These are phyloP conservation scores for Glutinoglossum americanum DNA, from an alignment of 495 filamentous ascomycete species.

Conservation along the genomic window DNA sequence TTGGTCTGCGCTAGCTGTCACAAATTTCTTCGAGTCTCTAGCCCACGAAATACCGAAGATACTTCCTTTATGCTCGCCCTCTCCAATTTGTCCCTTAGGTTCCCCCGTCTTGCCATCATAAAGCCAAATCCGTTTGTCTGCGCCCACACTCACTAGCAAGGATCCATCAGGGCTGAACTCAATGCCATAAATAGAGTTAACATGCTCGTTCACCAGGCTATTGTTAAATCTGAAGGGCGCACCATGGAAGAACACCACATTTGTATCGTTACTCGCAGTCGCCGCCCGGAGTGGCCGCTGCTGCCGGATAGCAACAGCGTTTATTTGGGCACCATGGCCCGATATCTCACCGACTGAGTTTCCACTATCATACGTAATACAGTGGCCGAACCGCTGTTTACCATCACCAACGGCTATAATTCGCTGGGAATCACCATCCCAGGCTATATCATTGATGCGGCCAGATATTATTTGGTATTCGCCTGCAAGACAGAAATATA, in stretches of 20 bases:
- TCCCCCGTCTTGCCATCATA: conserved; percentile 94
- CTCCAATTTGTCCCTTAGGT: conserved; percentile 49
- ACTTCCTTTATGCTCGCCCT: conserved; percentile 72
- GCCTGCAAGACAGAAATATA: conserved; percentile 19
- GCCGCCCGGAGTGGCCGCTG: conserved; percentile 76
- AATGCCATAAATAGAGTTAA: conserved; percentile 69
- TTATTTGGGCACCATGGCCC: conserved; percentile 78
- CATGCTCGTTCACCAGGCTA: conserved; percentile 54
- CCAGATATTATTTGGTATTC: conserved; percentile 92
- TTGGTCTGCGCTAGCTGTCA: conserved; percentile 81
- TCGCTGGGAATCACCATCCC: conserved; percentile 92
- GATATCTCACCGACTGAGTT: conserved; percentile 87
- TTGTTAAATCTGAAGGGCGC: conserved; percentile 86
- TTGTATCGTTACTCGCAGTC: conserved; percentile 75
- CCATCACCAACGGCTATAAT: conserved; percentile 92
- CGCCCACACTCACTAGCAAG: conserved; percentile 67
- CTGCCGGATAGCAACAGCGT: conserved; percentile 73
- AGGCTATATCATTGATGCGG: conserved; percentile 85
- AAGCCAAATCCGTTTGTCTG: conserved; percentile 71
- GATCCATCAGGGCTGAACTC: conserved; percentile 81
- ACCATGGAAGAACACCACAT: conserved; percentile 78
- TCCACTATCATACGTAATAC: conserved; percentile 85
- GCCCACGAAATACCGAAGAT: conserved; percentile 86
- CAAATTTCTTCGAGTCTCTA: conserved; percentile 69
- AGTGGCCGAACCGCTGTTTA: conserved; percentile 81